These are phyloP conservation scores for Thielaviopsis euricoi DNA, from an alignment of 2,329 filamentous ascomycete genomes.

Conservation along the genomic window DNA sequence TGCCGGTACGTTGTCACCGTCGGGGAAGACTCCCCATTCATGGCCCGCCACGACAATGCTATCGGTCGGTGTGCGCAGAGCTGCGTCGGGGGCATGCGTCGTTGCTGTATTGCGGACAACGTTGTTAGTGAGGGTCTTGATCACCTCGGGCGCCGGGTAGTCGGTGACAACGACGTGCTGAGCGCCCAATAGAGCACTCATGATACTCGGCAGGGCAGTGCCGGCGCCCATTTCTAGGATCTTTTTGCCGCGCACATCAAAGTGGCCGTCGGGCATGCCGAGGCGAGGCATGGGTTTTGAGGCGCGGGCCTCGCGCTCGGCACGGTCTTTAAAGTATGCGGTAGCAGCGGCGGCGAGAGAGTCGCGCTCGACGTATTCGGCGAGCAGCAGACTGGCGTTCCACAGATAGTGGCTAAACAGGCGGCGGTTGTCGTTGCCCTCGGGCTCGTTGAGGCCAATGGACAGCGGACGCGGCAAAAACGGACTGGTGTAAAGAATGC, in stretches of 20 bases:
- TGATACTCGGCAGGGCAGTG: conserved; percentile 35
- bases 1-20: conserved; percentile 13
- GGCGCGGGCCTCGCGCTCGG: not conserved
- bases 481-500: conserved; percentile 41
- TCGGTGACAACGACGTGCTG: conserved; percentile 43
- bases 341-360: conserved; percentile 17
- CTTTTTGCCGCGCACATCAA: conserved; percentile 32
- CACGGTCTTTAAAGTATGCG: not conserved
- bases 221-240: conserved; percentile 54
- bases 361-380: conserved; percentile 37
- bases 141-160: conserved; percentile 45
- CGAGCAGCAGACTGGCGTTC: conserved; percentile 45
- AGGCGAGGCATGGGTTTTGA: not conserved
- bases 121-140: conserved; percentile 43
- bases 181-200: conserved; percentile 32
- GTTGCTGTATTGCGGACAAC: conserved; percentile 29
- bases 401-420: conserved; percentile 60
- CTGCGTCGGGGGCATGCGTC: conserved; percentile 7
- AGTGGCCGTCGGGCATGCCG: conserved; percentile 16
- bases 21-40: conserved; percentile 40
- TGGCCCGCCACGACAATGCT: conserved; percentile 39
- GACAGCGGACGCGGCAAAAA: conserved; percentile 28
- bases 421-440: conserved; percentile 33
- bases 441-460: conserved; percentile 31
- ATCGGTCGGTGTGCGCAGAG: conserved; percentile 7